Evolutionary conservation across 805 yeast genomes (phyloP).

Genomic region (Teunomyces atbi): DNA sequence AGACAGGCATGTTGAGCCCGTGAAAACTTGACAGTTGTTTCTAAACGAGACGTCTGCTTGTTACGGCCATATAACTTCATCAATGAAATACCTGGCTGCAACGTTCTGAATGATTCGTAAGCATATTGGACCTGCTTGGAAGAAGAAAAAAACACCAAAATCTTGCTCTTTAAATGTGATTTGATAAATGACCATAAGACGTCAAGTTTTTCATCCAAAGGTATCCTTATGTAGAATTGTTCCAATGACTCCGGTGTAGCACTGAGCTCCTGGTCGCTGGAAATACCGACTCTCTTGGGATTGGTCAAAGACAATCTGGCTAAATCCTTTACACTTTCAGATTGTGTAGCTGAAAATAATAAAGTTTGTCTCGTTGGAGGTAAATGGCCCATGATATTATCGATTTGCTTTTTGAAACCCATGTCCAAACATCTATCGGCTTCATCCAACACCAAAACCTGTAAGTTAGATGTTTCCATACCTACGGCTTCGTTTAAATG

Average conservation of each 20-base stretch:
- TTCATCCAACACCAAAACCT: slow-evolving; percentile 81
- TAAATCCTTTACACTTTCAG: slow-evolving; percentile 75
- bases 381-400: slow-evolving; percentile 72
- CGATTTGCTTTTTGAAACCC: slow-evolving; percentile 86
- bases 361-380: slow-evolving; percentile 83
- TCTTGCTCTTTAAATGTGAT: slow-evolving; percentile 75
- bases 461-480: slow-evolving; percentile 69
- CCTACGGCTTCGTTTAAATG: slow-evolving; percentile 89
- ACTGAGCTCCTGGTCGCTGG: slow-evolving; percentile 47
- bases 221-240: slow-evolving; percentile 74
- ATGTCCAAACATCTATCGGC: slow-evolving; percentile 91
- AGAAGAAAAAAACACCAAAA: slow-evolving; percentile 80
- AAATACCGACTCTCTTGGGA: slow-evolving; percentile 49
- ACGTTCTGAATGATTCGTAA: slow-evolving; percentile 78
- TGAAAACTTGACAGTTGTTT: slow-evolving; percentile 74
- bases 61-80: slow-evolving; percentile 87
- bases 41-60: slow-evolving; percentile 85
- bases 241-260: slow-evolving; percentile 82
- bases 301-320: slow-evolving; percentile 73
- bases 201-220: slow-evolving; percentile 79
- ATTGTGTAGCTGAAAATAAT: slow-evolving; percentile 85
- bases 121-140: slow-evolving; percentile 90
- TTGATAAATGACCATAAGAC: slow-evolving; percentile 82
- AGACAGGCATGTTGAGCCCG: slow-evolving; percentile 77
- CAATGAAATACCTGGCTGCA: slow-evolving; percentile 90